These are phyloP conservation scores for Solanum etuberosum DNA, from an alignment of 257 asterid species.

Conservation along the genomic window DNA sequence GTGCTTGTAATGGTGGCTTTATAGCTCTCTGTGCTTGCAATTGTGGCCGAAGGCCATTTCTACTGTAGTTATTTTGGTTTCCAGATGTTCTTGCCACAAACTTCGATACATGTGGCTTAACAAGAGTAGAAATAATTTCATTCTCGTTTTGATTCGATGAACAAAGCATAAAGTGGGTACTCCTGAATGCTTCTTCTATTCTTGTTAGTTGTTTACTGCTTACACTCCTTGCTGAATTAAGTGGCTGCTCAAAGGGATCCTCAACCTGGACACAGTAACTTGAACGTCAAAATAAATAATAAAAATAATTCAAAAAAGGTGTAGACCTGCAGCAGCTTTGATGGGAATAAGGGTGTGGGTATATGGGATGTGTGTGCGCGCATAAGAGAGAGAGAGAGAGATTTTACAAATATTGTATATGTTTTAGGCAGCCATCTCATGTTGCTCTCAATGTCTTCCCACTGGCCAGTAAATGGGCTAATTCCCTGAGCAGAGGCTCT, in stretches of 20 bases:
- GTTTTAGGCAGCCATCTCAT: constrained; percentile 94
- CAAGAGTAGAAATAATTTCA: constrained; percentile 29
- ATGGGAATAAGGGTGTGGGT: not conserved
- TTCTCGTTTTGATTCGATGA: constrained; percentile 29
- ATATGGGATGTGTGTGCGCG: not conserved
- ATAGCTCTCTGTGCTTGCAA: constrained; percentile 4
- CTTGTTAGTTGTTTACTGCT: constrained; percentile 33
- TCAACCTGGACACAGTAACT: constrained; percentile 42
- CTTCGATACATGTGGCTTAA: constrained; percentile 34
- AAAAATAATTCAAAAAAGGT: not conserved
- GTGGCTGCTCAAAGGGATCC: constrained; percentile 96
- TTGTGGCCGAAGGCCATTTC: constrained; percentile 15
- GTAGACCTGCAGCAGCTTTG: not conserved
- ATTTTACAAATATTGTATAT: constrained; percentile 62
- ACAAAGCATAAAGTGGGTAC: constrained; percentile 28
- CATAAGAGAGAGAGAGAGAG: constrained; percentile 22
- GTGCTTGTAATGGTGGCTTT: constrained; percentile 5
- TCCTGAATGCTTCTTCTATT: constrained; percentile 45
- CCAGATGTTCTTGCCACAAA: constrained; percentile 17
- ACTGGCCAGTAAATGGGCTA: constrained; percentile 48
- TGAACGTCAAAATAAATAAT: not conserved
- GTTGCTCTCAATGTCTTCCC: constrained; percentile 76
- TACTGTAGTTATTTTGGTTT: constrained; percentile 16
- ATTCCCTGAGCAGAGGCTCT: constrained; percentile 63
- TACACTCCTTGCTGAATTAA: constrained; percentile 70